phyloP scores from a whole-genome alignment of 78 protist genomes.

The Dictyostelium capitatum region DNA sequence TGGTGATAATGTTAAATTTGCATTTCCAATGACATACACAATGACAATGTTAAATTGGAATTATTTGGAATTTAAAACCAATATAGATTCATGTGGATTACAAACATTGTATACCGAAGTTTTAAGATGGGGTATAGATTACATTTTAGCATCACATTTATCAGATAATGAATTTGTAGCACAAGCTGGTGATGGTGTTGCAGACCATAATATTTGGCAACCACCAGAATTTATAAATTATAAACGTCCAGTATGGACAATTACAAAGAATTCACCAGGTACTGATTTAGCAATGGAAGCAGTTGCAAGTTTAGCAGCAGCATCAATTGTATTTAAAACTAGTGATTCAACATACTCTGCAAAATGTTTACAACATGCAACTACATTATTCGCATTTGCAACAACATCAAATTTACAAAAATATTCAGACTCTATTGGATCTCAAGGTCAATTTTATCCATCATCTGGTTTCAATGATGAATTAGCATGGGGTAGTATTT shows the following conservation, averaged over 20 bases:
- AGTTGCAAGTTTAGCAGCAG: constrained; percentile 18
- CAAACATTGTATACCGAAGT: background rate
- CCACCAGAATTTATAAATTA: background rate
- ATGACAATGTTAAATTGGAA: constrained; percentile 42
- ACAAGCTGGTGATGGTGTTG: constrained; percentile 16
- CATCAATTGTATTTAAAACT: background rate
- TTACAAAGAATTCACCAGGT: constrained; percentile 3
- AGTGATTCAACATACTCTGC: constrained; percentile 29
- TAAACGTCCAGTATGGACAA: background rate
- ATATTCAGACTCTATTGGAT: background rate
- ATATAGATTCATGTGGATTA: constrained; percentile 40
- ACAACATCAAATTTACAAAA: background rate
- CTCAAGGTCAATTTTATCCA: background rate
- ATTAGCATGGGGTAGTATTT: constrained; percentile 1
- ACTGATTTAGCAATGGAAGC: constrained; percentile 69
- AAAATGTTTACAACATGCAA: background rate
- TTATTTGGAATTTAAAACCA: background rate
- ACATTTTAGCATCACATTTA: background rate
- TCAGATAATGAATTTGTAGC: background rate
- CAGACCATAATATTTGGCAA: constrained; percentile 15
- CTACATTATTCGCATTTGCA: constrained; percentile 16
- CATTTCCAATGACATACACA: constrained; percentile 36
- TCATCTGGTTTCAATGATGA: constrained; percentile 50
- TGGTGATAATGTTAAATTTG: constrained; percentile 43
- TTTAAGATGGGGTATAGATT: constrained; percentile 45